Evolutionary conservation across 495 filamentous ascomycete species (phyloP), one percentile per base, ranked within the genome.

Genomic region (Aspergillus diversus): DNA sequence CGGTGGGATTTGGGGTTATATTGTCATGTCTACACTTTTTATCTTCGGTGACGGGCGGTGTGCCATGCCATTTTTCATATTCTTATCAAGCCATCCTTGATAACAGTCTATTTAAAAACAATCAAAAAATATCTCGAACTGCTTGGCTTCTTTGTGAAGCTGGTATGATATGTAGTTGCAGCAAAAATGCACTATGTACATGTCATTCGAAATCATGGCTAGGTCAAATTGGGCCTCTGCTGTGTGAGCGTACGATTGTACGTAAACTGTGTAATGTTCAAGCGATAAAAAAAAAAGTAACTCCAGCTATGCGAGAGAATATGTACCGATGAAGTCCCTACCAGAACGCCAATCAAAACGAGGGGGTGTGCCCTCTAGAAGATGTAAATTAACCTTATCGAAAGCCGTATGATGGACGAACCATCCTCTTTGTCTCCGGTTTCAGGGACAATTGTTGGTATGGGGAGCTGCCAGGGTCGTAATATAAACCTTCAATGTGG

Each of bases 381-480:
- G 27, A 46, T 46, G 21, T 13, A 1, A 33, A 4, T 48, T 8
- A 52, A 32, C 11, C 31, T 48, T 72, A 81, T 33, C 79, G 77
- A 63, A 81, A 80, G 15, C 63, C 67, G 51, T 80, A 80, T 12
- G 79, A 72, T 11, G 79, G 77, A 33, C 71, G 71, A 7, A 72
- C 60, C 77, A 80, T 81, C 67, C 73, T 76, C 50, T 70, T 60
- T 15, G 63, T 73, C 60, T 85, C 76, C 15, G 86, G 84, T 57
- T 77, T 81, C 51, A 92, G 66, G 51, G 81, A 84, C 47, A 92
- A 68, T 65, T 87, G 84, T 69, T 92, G 89, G 71, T 89, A 90
- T 13, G 89, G 89, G 32, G 84, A 86, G 64, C 88, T 90, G 63
- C 81, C 78, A 5, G 89, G 88, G 69, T 92, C 89, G 69, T 89